Evolutionary conservation across 257 asterid species (phyloP).

Genomic region (Apocynum venetum): DNA sequence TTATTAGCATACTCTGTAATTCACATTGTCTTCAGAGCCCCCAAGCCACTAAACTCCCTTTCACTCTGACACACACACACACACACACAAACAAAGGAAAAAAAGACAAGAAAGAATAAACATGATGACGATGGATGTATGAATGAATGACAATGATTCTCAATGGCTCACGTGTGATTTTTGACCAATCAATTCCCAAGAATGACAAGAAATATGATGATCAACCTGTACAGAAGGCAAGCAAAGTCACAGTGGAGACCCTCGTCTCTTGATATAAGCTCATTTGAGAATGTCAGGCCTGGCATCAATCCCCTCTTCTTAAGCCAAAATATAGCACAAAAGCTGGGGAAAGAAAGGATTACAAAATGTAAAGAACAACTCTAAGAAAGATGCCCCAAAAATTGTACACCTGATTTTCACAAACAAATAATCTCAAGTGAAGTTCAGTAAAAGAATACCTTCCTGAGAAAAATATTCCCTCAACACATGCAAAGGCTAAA

Average conservation of each 20-base stretch:
- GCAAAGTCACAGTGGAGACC: conserved; percentile 91
- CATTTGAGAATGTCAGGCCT: conserved; percentile 80
- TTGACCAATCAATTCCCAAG: background rate
- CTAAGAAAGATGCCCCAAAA: background rate
- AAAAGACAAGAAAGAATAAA: background rate
- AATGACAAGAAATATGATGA: background rate
- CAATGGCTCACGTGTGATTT: background rate
- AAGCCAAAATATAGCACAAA: conserved; percentile 83
- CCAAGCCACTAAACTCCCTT: background rate
- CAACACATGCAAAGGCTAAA: conserved; percentile 78
- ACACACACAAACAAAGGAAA: background rate
- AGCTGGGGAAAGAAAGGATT: conserved; percentile 36
- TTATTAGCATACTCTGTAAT: background rate
- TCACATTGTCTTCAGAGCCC: background rate
- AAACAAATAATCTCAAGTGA: background rate
- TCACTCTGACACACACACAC: background rate
- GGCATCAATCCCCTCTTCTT: conserved; percentile 84
- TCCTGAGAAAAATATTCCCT: conserved; percentile 87
- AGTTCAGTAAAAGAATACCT: conserved; percentile 38
- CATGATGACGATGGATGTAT: background rate
- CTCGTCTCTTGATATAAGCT: conserved; percentile 80
- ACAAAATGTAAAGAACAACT: conserved; percentile 4
- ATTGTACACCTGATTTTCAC: background rate
- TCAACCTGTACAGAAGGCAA: conserved; percentile 66
- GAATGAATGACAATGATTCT: background rate